Evolutionary conservation across 2,329 filamentous ascomycete genomes (phyloP).

Genomic region (Proliferodiscus dingleyae): DNA sequence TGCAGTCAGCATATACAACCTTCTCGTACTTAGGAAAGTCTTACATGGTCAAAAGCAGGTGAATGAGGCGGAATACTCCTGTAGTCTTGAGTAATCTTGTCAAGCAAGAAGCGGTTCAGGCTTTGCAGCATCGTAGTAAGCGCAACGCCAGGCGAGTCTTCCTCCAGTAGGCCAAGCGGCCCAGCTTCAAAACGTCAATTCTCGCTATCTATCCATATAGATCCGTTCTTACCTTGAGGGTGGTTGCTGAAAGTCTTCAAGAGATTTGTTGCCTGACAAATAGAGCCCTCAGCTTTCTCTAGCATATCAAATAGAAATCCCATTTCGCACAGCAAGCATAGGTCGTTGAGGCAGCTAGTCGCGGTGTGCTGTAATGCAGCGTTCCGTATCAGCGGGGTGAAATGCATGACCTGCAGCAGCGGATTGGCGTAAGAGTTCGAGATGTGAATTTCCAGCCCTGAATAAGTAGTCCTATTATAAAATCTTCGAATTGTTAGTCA

Average conservation of each 20-base stretch:
- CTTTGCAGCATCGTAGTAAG: slow-evolving; percentile 80
- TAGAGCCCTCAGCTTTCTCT: slow-evolving; percentile 87
- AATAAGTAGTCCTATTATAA: slow-evolving; percentile 90
- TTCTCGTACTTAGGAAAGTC: not conserved
- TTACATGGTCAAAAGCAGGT: slow-evolving; percentile 64
- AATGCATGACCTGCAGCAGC: slow-evolving; percentile 84
- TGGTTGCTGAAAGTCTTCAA: slow-evolving; percentile 83
- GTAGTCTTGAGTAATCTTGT: slow-evolving; percentile 74
- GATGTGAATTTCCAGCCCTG: slow-evolving; percentile 92
- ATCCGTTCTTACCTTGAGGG: slow-evolving; percentile 55
- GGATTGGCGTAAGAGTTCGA: slow-evolving; percentile 95
- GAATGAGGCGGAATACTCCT: slow-evolving; percentile 59
- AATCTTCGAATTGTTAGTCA: slow-evolving; percentile 50
- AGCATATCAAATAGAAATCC: slow-evolving; percentile 98
- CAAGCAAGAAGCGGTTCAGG: slow-evolving; percentile 78
- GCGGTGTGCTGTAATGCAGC: slow-evolving; percentile 84
- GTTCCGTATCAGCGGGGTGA: slow-evolving; percentile 84
- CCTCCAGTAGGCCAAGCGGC: slow-evolving; percentile 77
- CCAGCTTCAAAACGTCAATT: slow-evolving; percentile 47
- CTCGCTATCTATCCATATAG: not conserved
- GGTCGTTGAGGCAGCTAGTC: slow-evolving; percentile 73
- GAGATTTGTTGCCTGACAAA: slow-evolving; percentile 94
- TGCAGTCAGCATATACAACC: slow-evolving; percentile 22
- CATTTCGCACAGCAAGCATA: slow-evolving; percentile 87
- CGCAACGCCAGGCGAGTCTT: slow-evolving; percentile 67